These are phyloP conservation scores for Wickerhamomyces sp. DNA, from an alignment of 1,139 yeast species.

Conservation along the genomic window DNA sequence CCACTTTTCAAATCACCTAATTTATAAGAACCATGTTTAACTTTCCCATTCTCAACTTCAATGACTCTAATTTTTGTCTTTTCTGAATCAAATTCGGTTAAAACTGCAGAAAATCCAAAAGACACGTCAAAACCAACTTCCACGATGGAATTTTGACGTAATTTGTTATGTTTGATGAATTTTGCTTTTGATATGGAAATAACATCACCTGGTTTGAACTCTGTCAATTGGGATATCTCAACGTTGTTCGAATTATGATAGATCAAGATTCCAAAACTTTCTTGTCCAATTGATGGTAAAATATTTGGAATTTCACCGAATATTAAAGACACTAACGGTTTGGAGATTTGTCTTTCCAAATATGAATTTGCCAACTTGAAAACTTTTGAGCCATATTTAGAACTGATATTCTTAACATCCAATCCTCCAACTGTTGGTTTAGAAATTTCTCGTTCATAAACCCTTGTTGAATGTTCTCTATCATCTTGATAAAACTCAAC, in stretches of 20 bases:
- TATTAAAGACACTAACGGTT: constrained; percentile 24
- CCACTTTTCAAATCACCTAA: constrained; percentile 75
- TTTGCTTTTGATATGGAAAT: constrained; percentile 69
- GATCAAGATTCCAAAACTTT: constrained; percentile 69
- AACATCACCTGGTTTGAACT: constrained; percentile 78
- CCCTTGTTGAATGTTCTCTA: constrained; percentile 48
- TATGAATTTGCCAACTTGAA: constrained; percentile 37
- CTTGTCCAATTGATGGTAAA: constrained; percentile 57
- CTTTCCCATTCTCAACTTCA: constrained; percentile 55
- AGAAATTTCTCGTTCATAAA: constrained; percentile 38
- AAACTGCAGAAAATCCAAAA: constrained; percentile 44
- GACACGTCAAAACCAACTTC: constrained; percentile 44
- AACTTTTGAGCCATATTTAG: constrained; percentile 39
- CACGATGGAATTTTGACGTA: constrained; percentile 39
- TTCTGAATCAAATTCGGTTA: constrained; percentile 67
- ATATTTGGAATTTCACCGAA: constrained; percentile 33
- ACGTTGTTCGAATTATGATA: constrained; percentile 58
- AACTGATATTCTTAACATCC: constrained; percentile 44
- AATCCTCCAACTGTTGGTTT: constrained; percentile 46
- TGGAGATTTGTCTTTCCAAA: constrained; percentile 32
- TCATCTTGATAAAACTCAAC: constrained; percentile 47
- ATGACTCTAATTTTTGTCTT: constrained; percentile 75
- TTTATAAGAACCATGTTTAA: constrained; percentile 59
- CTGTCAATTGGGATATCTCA: constrained; percentile 54
- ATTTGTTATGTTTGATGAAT: constrained; percentile 64